phyloP scores from a whole-genome alignment of 2,329 filamentous ascomycete genomes.

The Pseudogymnoascus sp. region DNA sequence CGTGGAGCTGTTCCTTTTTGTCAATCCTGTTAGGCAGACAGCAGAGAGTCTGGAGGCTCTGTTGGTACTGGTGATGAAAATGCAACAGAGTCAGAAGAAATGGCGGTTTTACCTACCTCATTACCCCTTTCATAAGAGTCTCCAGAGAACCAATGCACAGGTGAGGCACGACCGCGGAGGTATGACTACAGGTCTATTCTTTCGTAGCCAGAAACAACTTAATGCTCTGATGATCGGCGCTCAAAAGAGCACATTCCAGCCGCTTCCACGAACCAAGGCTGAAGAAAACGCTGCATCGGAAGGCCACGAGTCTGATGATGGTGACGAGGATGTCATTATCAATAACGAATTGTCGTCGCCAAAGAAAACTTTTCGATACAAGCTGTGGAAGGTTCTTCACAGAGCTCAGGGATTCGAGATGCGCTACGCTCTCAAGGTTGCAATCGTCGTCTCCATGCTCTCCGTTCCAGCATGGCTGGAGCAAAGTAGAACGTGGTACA shows the following conservation, averaged over 20 bases:
- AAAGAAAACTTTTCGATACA: constrained; percentile 36
- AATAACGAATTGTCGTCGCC: constrained; percentile 32
- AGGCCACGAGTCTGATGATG: constrained; percentile 25
- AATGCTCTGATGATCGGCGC: constrained; percentile 28
- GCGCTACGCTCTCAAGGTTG: constrained; percentile 49
- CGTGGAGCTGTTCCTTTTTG: constrained; percentile 46
- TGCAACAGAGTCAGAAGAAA: constrained; percentile 35
- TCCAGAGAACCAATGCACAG: constrained; percentile 47
- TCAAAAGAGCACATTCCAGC: constrained; percentile 28
- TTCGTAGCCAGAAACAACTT: constrained; percentile 26
- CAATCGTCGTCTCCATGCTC: constrained; percentile 41
- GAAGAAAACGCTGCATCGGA: constrained; percentile 10
- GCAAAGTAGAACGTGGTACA: constrained; percentile 42
- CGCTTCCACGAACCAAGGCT: constrained; percentile 20
- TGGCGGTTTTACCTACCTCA: constrained; percentile 41
- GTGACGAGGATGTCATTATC: constrained; percentile 33
- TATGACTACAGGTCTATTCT: constrained; percentile 43
- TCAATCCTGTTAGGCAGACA: constrained; percentile 45
- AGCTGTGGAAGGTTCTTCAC: constrained; percentile 42
- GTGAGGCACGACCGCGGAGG: constrained; percentile 52
- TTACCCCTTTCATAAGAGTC: constrained; percentile 44
- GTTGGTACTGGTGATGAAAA: constrained; percentile 38
- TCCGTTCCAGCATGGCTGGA: constrained; percentile 46
- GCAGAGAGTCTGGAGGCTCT: constrained; percentile 40
- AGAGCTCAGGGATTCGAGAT: constrained; percentile 50